Percentiles rank a stretch among this genome's conserved stretches.
Evolutionary conservation across 768 basidiomycete species (phyloP).

Genomic region (Roridomyces roridus): DNA sequence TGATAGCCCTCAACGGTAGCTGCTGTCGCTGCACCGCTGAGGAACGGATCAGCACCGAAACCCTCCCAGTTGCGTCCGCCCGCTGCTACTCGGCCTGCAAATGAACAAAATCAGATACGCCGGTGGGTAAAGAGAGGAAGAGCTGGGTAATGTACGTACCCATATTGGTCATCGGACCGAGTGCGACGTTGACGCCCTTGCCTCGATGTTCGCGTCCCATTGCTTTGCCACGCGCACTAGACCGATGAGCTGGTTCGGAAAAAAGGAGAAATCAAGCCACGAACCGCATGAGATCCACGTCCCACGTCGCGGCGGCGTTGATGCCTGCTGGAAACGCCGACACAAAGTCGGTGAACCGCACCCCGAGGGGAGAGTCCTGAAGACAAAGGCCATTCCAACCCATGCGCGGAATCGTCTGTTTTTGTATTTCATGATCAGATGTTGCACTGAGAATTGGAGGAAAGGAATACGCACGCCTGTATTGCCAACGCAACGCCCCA

Average conservation of each 20-base stretch:
- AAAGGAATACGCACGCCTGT: no score
- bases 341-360: constrained; percentile 58
- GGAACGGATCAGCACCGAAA: constrained; percentile 48
- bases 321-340: constrained; percentile 66
- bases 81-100: not conserved
- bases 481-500: constrained; percentile 29
- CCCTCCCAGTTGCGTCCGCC: constrained; percentile 57
- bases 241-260: no score
- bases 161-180: constrained; percentile 34
- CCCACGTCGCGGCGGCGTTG: constrained; percentile 65
- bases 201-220: constrained; percentile 67
- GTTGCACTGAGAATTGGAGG: no score
- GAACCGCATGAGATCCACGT: constrained; percentile 7
- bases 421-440: no score
- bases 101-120: not conserved
- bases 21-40: constrained; percentile 44
- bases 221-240: constrained; percentile 56
- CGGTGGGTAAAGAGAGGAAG: not conserved
- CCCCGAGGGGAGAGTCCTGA: constrained; percentile 61
- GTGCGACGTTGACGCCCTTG: constrained; percentile 47
- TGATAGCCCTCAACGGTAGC: constrained; percentile 47
- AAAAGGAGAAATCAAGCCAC: no score
- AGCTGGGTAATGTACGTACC: no score
- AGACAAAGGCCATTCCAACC: constrained; percentile 27
- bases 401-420: constrained; percentile 8